Conservation (phyloP, 2,329 filamentous ascomycete genomes). For the Bipolaris bicolor region DNA sequence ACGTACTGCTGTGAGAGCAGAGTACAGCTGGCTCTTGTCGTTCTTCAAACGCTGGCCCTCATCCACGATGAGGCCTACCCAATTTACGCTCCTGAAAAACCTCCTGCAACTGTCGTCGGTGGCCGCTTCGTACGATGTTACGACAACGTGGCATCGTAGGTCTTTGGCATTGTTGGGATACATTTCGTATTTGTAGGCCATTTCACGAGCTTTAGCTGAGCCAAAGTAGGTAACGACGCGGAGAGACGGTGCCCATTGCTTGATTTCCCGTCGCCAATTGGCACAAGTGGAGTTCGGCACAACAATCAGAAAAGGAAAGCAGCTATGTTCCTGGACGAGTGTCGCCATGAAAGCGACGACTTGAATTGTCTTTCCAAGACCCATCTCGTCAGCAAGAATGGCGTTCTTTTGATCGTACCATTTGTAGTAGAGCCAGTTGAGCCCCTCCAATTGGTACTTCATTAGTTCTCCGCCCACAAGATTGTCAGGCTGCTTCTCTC, state of each 20-base stretch:
- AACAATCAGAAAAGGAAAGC: conserved; percentile 91
- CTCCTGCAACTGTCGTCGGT: conserved; percentile 70
- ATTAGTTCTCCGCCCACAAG: conserved; percentile 83
- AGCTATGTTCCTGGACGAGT: conserved; percentile 66
- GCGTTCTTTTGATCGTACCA: conserved; percentile 83
- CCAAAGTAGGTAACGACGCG: conserved; percentile 95
- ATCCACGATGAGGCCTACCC: conserved; percentile 89
- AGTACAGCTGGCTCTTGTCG: conserved; percentile 82
- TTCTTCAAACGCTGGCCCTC: conserved; percentile 97
- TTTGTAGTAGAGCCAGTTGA: conserved; percentile 95
- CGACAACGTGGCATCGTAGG: conserved; percentile 86
- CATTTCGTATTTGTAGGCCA: conserved; percentile 82
- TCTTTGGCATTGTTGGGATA: conserved; percentile 71
- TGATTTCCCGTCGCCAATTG: conserved; percentile 98
- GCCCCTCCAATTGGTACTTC: conserved; percentile 89
- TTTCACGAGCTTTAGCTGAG: conserved; percentile 72
- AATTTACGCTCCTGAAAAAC: conserved; percentile 74
- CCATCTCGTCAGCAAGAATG: conserved; percentile 97
- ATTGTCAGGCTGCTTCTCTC: conserved; percentile 73
- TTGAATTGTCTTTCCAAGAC: conserved; percentile 95
- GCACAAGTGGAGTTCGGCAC: conserved; percentile 94
- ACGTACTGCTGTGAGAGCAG: conserved; percentile 72
- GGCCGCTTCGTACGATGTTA: conserved; percentile 93
- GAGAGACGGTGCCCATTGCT: conserved; percentile 85
- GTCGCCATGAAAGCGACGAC: conserved; percentile 82